A percentile compares a stretch with the other conserved stretches of the same genome.
These are phyloP conservation scores for Irineochytrium annulatum DNA, from an alignment of 192 early-diverging fungal species.

Conservation along the genomic window DNA sequence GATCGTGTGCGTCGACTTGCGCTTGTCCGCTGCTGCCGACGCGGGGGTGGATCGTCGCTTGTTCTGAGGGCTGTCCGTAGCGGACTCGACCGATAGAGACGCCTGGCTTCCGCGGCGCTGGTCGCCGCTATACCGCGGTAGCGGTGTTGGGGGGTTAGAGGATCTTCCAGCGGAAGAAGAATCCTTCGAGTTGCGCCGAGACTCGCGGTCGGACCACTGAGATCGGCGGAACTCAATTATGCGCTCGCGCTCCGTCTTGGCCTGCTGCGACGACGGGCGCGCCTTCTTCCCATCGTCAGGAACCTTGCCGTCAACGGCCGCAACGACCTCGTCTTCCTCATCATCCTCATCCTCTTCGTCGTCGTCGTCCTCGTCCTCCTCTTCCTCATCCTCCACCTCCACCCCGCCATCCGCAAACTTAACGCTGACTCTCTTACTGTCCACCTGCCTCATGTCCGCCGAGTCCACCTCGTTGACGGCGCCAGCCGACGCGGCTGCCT, in stretches of 20 bases:
- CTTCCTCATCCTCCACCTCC: neutral
- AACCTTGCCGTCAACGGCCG: neutral
- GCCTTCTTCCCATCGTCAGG: no score
- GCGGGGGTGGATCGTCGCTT: neutral
- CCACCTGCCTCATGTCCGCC: neutral
- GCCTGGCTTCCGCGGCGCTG: neutral
- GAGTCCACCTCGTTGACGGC: neutral
- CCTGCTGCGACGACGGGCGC: no score
- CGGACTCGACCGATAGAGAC: no score
- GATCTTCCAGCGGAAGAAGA: neutral
- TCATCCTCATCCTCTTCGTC: constrained; percentile 18
- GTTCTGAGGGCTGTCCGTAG: neutral
- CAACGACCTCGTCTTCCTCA: constrained; percentile 13
- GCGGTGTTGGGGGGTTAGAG: no score
- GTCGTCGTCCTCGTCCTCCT: neutral
- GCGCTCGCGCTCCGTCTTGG: constrained; percentile 1
- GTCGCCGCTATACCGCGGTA: no score
- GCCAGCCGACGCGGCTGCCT: neutral
- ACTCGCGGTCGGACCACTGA: constrained; percentile 13
- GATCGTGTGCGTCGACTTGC: neutral
- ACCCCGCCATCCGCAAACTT: neutral
- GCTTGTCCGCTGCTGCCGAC: neutral
- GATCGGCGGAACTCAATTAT: constrained; percentile 22
- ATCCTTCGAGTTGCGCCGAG: neutral
- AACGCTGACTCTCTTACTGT: neutral